phyloP scores from a whole-genome alignment of 352 stramenopile genomes.

The Thalassiosira mediterranea region DNA sequence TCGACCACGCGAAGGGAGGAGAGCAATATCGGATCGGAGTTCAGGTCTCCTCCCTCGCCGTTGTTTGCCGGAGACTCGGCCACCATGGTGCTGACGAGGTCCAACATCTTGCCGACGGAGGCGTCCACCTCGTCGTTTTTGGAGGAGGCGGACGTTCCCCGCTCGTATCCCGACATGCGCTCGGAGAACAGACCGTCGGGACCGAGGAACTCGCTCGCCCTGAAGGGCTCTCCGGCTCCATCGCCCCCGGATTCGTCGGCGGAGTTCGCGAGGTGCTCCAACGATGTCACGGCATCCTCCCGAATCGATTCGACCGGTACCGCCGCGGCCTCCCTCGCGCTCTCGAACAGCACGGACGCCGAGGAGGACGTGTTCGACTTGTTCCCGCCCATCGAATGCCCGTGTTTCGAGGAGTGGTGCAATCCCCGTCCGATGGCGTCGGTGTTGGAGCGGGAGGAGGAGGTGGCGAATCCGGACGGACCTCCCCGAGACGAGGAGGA shows the following conservation, averaged over 20 bases:
- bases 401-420: constrained; percentile 51
- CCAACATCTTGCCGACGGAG: constrained; percentile 51
- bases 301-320: constrained; percentile 58
- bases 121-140: constrained; percentile 64
- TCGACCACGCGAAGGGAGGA: constrained; percentile 66
- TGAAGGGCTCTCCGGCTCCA: constrained; percentile 10
- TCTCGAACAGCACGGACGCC: constrained; percentile 68
- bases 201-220: constrained; percentile 17
- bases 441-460: constrained; percentile 45
- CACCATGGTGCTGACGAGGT: constrained; percentile 41
- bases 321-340: constrained; percentile 62
- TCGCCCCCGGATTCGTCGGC: not conserved
- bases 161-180: constrained; percentile 43
- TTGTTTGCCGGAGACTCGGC: constrained; percentile 10
- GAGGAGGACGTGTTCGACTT: constrained; percentile 42
- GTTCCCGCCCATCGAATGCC: constrained; percentile 33
- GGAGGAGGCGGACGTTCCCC: constrained; percentile 43
- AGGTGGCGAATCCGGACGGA: constrained; percentile 25
- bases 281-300: constrained; percentile 61
- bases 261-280: constrained; percentile 27
- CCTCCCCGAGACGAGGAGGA: constrained; percentile 21
- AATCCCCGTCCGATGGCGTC: constrained; percentile 67
- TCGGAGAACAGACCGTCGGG: constrained; percentile 33
- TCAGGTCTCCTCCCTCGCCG: not conserved
- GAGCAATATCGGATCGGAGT: constrained; percentile 19